Conservation (phyloP, 139 green algal genomes). For the Trebouxia sp. region DNA sequence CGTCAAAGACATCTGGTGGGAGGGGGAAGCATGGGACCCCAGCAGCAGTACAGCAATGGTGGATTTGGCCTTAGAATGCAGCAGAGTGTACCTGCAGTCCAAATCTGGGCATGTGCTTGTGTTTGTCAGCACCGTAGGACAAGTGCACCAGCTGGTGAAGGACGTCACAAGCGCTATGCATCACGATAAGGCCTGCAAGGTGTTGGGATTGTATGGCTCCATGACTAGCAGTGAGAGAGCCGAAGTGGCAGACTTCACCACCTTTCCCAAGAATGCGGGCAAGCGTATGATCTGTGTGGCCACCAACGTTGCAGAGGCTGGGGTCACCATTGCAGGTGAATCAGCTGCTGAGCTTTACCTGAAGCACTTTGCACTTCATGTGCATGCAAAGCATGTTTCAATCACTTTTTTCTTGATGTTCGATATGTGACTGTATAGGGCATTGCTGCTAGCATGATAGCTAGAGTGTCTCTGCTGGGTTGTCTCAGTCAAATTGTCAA, state of each 20-base stretch:
- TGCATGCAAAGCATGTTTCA: too few species aligned
- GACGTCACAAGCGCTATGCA: neutral
- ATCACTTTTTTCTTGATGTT: too few species aligned
- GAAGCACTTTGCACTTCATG: too few species aligned
- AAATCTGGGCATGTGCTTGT: neutral
- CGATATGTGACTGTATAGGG: too few species aligned
- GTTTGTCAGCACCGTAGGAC: neutral
- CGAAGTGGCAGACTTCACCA: neutral
- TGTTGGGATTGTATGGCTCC: neutral
- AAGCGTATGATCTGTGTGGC: neutral
- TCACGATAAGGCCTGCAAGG: neutral
- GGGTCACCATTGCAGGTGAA: constrained; percentile 1
- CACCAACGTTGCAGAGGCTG: neutral
- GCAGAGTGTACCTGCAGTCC: neutral
- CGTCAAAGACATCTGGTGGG: neutral
- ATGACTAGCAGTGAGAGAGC: neutral
- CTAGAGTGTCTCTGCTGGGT: too few species aligned
- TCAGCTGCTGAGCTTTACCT: neutral
- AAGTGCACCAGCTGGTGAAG: neutral
- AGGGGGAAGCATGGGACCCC: neutral
- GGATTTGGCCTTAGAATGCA: neutral
- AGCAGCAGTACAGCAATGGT: neutral
- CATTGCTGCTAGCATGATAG: too few species aligned
- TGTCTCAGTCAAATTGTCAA: too few species aligned
- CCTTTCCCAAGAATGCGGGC: neutral